Evolutionary conservation across 768 basidiomycete species (phyloP).

Genomic region (Roridomyces roridus): DNA sequence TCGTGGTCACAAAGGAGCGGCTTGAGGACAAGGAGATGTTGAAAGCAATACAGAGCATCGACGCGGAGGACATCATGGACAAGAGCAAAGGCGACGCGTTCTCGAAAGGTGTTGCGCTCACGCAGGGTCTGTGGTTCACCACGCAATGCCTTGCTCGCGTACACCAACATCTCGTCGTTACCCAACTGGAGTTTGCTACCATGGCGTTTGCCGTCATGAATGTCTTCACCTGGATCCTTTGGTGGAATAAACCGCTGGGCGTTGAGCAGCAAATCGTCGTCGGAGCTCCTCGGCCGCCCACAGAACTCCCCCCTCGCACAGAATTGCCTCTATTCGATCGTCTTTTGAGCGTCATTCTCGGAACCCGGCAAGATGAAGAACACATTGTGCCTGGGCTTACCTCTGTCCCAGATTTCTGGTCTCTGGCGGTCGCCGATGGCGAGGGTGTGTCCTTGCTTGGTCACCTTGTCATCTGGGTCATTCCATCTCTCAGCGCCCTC

Average conservation of each 20-base stretch:
- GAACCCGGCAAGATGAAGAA: too few relatives aligned
- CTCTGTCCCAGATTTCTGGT: too few relatives aligned
- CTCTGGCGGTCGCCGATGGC: too few relatives aligned
- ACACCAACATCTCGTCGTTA: conserved; percentile 31
- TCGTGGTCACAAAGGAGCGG: too few relatives aligned
- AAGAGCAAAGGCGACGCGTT: conserved; percentile 38
- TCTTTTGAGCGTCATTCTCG: too few relatives aligned
- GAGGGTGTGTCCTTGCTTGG: not conserved
- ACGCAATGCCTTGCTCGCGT: conserved; percentile 33
- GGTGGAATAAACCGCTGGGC: conserved; percentile 47
- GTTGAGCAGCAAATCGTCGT: conserved; percentile 32
- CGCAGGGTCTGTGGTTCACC: conserved; percentile 42
- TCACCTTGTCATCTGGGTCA: too few relatives aligned
- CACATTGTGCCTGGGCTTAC: too few relatives aligned
- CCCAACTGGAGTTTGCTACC: conserved; percentile 42
- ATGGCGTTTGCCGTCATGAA: conserved; percentile 38
- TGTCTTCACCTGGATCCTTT: conserved; percentile 34
- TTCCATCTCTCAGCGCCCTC: not conserved
- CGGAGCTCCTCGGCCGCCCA: too few relatives aligned
- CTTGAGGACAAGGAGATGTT: not conserved
- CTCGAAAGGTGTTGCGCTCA: conserved; percentile 37
- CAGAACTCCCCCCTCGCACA: too few relatives aligned
- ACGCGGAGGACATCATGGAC: conserved; percentile 24
- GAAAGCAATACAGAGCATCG: not conserved
- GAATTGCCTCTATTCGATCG: too few relatives aligned